A percentile compares a stretch with the other conserved stretches of the same genome.
Conservation (phyloP, 805 yeast genomes). For the Yamadazyma philogaea region DNA sequence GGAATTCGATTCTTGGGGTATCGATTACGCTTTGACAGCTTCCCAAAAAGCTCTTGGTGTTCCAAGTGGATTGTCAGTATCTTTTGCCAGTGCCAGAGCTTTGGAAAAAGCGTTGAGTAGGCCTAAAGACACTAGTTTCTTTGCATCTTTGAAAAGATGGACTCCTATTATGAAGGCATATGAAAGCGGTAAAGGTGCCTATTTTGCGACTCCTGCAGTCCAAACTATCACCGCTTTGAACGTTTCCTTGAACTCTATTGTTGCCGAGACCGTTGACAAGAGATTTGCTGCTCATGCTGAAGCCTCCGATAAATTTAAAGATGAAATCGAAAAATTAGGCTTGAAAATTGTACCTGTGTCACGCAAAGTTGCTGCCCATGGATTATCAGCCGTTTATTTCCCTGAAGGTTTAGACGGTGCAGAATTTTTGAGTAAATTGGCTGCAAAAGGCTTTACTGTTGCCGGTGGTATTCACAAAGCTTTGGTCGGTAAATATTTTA, state of each 20-base stretch:
- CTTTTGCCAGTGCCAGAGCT: slow-evolving; percentile 74
- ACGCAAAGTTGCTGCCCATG: slow-evolving; percentile 71
- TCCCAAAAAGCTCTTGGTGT: slow-evolving; percentile 95
- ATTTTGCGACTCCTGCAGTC: slow-evolving; percentile 96
- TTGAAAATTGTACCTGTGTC: slow-evolving; percentile 64
- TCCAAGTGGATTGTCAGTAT: slow-evolving; percentile 86
- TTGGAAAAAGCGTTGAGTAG: slow-evolving; percentile 53
- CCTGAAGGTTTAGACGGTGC: slow-evolving; percentile 72
- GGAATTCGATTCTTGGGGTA: slow-evolving; percentile 83
- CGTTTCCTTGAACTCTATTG: slow-evolving; percentile 70
- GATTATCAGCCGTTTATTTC: slow-evolving; percentile 79
- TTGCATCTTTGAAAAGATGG: slow-evolving; percentile 80
- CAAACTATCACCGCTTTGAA: slow-evolving; percentile 80
- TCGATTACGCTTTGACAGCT: slow-evolving; percentile 86
- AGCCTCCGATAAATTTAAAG: slow-evolving; percentile 66
- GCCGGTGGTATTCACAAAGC: slow-evolving; percentile 91
- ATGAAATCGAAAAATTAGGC: slow-evolving; percentile 53
- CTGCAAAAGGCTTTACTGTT: slow-evolving; percentile 67
- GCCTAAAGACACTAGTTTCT: slow-evolving; percentile 51
- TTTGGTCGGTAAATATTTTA: slow-evolving; percentile 75
- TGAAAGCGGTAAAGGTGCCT: slow-evolving; percentile 74
- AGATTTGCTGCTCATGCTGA: slow-evolving; percentile 63
- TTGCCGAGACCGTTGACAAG: slow-evolving; percentile 50
- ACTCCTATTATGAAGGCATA: slow-evolving; percentile 82
- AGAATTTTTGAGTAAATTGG: slow-evolving; percentile 57